Percentiles rank a stretch among this genome's conserved stretches.
Evolutionary conservation across 1,139 yeast species (phyloP).

Genomic region (Zygoascus sp.): DNA sequence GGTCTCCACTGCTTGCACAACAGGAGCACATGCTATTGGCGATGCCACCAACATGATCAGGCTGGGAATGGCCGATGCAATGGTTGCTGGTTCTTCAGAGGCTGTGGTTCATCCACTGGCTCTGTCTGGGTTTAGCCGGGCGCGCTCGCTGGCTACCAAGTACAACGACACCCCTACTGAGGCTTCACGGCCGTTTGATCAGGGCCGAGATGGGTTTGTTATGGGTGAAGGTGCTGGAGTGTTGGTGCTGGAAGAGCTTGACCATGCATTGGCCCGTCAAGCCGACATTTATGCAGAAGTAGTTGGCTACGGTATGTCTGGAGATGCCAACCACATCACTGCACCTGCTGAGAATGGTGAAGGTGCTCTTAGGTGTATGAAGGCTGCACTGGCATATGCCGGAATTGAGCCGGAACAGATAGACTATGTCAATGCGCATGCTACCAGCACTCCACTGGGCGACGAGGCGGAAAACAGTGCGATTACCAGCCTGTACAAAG

Average conservation of each 20-base stretch:
- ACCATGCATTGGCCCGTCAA: slow-evolving; percentile 67
- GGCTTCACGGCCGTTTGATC: slow-evolving; percentile 89
- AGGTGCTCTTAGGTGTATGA: slow-evolving; percentile 85
- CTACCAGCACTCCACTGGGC: slow-evolving; percentile 87
- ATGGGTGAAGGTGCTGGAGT: slow-evolving; percentile 92
- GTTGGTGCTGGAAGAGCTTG: slow-evolving; percentile 66
- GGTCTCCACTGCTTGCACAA: slow-evolving; percentile 93
- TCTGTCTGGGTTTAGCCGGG: slow-evolving; percentile 86
- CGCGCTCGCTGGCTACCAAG: slow-evolving; percentile 69
- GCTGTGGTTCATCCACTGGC: slow-evolving; percentile 83
- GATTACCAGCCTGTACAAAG: slow-evolving; percentile 49
- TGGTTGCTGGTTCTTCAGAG: slow-evolving; percentile 93
- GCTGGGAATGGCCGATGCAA: slow-evolving; percentile 76
- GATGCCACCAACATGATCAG: slow-evolving; percentile 81
- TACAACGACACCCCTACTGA: slow-evolving; percentile 56
- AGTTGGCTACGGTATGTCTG: slow-evolving; percentile 82
- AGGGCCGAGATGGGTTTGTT: slow-evolving; percentile 76
- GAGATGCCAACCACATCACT: slow-evolving; percentile 91
- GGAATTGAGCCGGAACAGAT: slow-evolving; percentile 44
- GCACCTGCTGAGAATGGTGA: slow-evolving; percentile 80
- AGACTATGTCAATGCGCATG: slow-evolving; percentile 90
- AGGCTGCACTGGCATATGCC: slow-evolving; percentile 59
- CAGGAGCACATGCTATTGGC: slow-evolving; percentile 91
- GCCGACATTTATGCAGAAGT: slow-evolving; percentile 70
- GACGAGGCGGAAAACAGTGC: slow-evolving; percentile 86